phyloP scores from a whole-genome alignment of 2,329 filamentous ascomycete genomes.

The Thielaviopsis ethacetica region DNA sequence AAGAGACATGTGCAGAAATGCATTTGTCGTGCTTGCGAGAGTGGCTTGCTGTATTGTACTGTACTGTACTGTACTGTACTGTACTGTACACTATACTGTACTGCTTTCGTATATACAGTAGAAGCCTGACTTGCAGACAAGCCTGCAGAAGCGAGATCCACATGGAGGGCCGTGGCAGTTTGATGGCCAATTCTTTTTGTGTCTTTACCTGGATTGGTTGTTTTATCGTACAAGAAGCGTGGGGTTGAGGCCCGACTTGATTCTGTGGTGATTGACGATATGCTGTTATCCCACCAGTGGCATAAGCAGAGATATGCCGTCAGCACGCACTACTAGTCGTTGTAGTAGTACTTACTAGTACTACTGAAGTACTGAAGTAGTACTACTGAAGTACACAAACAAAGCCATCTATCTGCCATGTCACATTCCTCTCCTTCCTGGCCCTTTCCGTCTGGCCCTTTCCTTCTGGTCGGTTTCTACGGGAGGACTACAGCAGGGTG shows the following conservation, averaged over 20 bases:
- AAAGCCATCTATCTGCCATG: neutral
- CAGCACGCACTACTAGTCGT: neutral
- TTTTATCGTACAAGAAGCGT: too few species aligned
- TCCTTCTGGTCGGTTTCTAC: neutral
- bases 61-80: too few species aligned
- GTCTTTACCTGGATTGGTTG: neutral
- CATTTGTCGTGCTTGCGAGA: too few species aligned
- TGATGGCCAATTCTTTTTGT: constrained; percentile 2
- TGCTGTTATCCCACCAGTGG: neutral
- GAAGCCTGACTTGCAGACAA: neutral
- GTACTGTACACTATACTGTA: too few species aligned
- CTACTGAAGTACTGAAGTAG: too few species aligned
- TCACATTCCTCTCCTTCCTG: neutral
- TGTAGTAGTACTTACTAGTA: too few species aligned
- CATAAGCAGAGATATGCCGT: neutral
- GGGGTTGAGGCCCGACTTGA: neutral
- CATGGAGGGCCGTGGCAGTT: constrained; percentile 2
- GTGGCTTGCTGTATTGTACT: too few species aligned
- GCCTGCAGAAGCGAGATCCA: neutral
- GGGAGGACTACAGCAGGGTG: neutral
- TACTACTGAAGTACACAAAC: neutral
- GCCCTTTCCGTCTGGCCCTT: neutral
- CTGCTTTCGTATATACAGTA: neutral
- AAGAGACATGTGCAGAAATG: too few species aligned
- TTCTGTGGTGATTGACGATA: neutral